Evolutionary conservation across 208 protist genomes (phyloP), one percentile per base, ranked within the genome.

Genomic region (Leishmania braziliensis): DNA sequence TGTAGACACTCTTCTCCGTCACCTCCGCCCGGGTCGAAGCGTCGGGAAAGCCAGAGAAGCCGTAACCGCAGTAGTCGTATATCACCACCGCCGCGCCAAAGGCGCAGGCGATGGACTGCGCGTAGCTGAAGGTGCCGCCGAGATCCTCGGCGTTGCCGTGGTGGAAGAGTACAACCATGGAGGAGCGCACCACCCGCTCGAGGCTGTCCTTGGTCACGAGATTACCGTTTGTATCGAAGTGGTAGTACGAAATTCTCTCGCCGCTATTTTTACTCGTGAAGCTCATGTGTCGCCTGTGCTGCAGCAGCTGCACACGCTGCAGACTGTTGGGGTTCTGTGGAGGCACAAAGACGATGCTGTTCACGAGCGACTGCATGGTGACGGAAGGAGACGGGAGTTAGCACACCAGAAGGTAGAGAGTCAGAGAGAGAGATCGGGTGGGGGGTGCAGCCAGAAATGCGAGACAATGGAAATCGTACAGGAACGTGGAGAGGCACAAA

Each of bases 61-160:
- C 93, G 81, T 95, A 96, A 20, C 93, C 93, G 69, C 91, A 91
- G 85, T 96, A 96, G 85, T 96, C 93, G 79, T 94, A 96, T 33
- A 63, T 88, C 26, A 96, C 66, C 36, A 96, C 86, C 29, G 85
- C 77, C 0, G 91, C 53, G 0, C 78, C 72, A 20, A 95, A 77
- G 0, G 68, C 68, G 53, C 78, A 26, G 5, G 77, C 69, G n/a
- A 95, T 51, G 51, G 73, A 87, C 60, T 74, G 26, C 9, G 91
- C 77, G 43, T 86, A 78, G 33, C 73, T 50, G 65, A 86, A 86
- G 74, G 86, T 89, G 46, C 60, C 77, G 39, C 88, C 86, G 33
- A 96, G 78, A 66, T 95, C 85, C 62, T 96, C 91, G 36, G 91
- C 91, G 77, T 96, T 96, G 63, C 93, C 93, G 88, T 96, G 93